These are phyloP conservation scores for Eucalyptus decipiens DNA, from an alignment of 345 rosid species.

Conservation along the genomic window DNA sequence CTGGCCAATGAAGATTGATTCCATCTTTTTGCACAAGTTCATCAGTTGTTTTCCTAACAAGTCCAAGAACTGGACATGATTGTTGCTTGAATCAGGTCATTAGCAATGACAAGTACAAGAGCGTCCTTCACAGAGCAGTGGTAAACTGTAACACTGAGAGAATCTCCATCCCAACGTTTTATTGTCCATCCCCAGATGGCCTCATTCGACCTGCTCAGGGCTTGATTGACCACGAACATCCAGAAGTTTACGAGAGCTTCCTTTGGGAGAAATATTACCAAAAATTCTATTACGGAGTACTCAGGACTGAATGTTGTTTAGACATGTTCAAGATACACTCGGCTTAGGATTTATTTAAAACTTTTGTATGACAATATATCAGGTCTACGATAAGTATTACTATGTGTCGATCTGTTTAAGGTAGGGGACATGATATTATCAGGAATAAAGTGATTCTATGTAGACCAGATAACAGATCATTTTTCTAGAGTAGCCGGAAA, in stretches of 20 bases:
- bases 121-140: conserved; percentile 38
- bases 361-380: too few species aligned
- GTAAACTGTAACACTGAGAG: conserved; percentile 16
- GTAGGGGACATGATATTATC: too few species aligned
- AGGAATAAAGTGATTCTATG: too few species aligned
- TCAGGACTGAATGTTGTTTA: conserved; percentile 39
- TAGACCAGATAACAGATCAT: too few species aligned
- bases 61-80: neutral
- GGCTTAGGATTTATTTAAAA: neutral
- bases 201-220: conserved; percentile 12
- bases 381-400: too few species aligned
- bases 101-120: conserved; percentile 34
- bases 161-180: conserved; percentile 29
- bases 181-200: conserved; percentile 31
- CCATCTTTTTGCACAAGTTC: neutral
- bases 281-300: conserved; percentile 49
- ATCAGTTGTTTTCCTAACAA: neutral
- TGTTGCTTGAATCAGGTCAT: neutral
- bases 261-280: conserved; percentile 42
- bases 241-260: conserved; percentile 10
- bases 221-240: conserved; percentile 4
- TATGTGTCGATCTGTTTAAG: too few species aligned
- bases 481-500: too few species aligned
- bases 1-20: neutral
- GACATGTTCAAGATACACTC: conserved; percentile 32